Percentiles rank a stretch among this genome's conserved stretches.
Conservation (phyloP, 768 basidiomycete species). For the Naganishia vaughanmartiniae region DNA sequence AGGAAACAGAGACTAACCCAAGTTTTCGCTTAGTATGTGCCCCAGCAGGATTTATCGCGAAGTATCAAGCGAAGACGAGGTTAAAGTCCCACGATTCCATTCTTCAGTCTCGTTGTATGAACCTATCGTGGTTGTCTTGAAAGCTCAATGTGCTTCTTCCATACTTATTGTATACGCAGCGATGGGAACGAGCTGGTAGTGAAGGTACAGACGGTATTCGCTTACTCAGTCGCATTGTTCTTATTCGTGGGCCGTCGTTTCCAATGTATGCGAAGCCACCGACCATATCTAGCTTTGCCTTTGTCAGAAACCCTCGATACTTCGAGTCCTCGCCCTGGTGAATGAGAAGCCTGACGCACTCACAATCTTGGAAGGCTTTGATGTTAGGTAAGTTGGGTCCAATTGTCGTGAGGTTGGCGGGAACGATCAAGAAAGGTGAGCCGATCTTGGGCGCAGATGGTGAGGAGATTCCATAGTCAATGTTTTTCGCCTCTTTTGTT, state of each 20-base stretch:
- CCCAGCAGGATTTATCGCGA: not conserved
- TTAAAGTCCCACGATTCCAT: constrained; percentile 5
- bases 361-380: constrained; percentile 25
- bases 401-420: not conserved
- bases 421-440: not conserved
- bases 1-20: not conserved
- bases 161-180: too few relatives aligned
- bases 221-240: too few relatives aligned
- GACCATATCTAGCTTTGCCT: constrained; percentile 44
- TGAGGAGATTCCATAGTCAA: not conserved
- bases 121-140: not conserved
- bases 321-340: constrained; percentile 41
- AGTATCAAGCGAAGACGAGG: not conserved
- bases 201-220: too few relatives aligned
- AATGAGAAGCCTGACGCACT: constrained; percentile 7
- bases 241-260: too few relatives aligned
- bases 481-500: not conserved
- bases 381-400: constrained; percentile 23
- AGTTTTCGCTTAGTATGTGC: not conserved
- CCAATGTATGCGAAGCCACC: too few relatives aligned
- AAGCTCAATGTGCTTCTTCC: too few relatives aligned
- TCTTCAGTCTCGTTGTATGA: not conserved
- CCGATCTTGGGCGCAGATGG: not conserved
- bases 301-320: constrained; percentile 41
- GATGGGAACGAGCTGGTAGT: too few relatives aligned